Base-by-base conservation (phyloP, 495 filamentous ascomycete species). In the Aspergillus cristatus region DNA sequence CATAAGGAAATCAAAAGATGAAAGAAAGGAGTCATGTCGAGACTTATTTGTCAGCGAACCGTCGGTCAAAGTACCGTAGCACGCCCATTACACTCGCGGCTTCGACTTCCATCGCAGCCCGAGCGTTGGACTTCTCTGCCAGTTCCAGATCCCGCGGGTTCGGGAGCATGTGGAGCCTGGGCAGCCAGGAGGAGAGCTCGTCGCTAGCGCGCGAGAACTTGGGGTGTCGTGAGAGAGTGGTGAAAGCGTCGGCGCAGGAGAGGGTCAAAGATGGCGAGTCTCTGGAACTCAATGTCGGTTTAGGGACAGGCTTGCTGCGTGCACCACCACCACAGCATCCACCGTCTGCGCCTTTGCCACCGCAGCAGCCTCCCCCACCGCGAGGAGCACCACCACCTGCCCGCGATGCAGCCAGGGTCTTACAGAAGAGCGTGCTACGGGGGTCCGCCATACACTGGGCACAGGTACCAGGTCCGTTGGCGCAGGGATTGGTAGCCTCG, bases 71-170 rank as follows among this genome's bases (percentile, higher is more conserved):
- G 40, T 80, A 79, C 45, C 82, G 84, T 38, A 94, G 55, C 18
- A 91, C 85, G 28, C 79, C 78, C 80, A 90, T 87, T 17, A 94
- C 84, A 53, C 82, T 88, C 3, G 84, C 84, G 1, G 86, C 82
- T 51, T 94, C 85, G 7, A 94, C 79, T 52, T 90, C 82, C 46
- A 86, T 76, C 5, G 82, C 79, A 14, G 71, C 72, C 41, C 78
- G 67, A 12, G 51, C 28, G 26, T 45, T 37, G 18, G 32, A 46
- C 5, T 35, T 37, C 35, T 58, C 50, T 5, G 54, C 45, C 3
- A 51, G 48, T 8, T 56, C 55, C n/a, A 61, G 43, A 5, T 67
- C 62, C 10, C 47, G 53, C 1, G 66, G 62, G 14, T 63, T 57
- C 7, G 67, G 63, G 7, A 79, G 64, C 11, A 82, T 77, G 45